Percentiles rank a stretch among this genome's conserved stretches.
Evolutionary conservation across 176 grass and related monocot species (phyloP).

Genomic region (Canna indica): DNA sequence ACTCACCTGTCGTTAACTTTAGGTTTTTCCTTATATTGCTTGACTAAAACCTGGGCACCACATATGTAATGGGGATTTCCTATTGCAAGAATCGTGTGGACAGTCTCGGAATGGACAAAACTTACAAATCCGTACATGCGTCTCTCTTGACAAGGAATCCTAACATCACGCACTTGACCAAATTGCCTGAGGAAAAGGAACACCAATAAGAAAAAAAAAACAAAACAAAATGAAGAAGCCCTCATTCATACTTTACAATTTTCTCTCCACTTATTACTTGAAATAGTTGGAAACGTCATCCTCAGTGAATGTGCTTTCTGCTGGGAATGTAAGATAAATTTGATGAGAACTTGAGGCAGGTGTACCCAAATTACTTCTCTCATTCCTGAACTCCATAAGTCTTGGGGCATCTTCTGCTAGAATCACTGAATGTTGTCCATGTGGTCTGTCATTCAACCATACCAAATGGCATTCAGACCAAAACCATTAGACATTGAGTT

Average conservation of each 20-base stretch:
- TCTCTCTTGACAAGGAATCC: slow-evolving; percentile 75
- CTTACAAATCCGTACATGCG: slow-evolving; percentile 96
- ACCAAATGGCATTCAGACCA: no score
- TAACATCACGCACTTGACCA: slow-evolving; percentile 56
- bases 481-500: no score
- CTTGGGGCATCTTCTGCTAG: slow-evolving; percentile 56
- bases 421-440: slow-evolving; percentile 76
- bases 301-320: slow-evolving; percentile 69
- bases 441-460: slow-evolving; percentile 35
- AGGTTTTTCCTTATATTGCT: slow-evolving; percentile 75
- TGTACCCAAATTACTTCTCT: slow-evolving; percentile 31
- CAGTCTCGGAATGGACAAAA: slow-evolving; percentile 62
- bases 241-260: neutral
- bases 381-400: slow-evolving; percentile 33
- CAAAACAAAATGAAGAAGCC: neutral
- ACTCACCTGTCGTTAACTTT: slow-evolving; percentile 50
- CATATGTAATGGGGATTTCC: slow-evolving; percentile 72
- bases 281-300: slow-evolving; percentile 72
- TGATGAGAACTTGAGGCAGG: slow-evolving; percentile 46
- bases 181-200: slow-evolving; percentile 38
- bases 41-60: slow-evolving; percentile 58
- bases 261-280: slow-evolving; percentile 17
- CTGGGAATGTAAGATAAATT: slow-evolving; percentile 88
- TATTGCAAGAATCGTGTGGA: slow-evolving; percentile 42
- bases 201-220: neutral